Conservation (phyloP, 2,329 filamentous ascomycete genomes). For the Metarhizium rileyi region DNA sequence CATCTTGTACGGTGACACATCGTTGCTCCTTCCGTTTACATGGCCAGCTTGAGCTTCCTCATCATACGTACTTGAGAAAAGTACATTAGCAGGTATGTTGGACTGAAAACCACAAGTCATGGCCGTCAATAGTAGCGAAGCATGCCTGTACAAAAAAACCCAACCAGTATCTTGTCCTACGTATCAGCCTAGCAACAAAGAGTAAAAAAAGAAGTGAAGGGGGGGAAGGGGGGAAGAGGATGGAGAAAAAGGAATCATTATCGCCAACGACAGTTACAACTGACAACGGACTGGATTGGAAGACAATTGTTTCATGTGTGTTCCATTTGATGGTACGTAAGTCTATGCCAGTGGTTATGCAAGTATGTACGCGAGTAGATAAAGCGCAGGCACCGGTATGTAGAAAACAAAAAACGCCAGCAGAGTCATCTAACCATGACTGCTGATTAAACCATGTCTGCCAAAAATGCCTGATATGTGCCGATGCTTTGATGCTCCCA, state of each 20-base stretch:
- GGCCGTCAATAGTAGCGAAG: too few species aligned
- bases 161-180: too few species aligned
- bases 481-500: background rate
- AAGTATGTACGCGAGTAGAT: background rate
- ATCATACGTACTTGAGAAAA: too few species aligned
- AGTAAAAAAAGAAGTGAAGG: too few species aligned
- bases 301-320: too few species aligned
- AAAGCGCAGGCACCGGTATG: background rate
- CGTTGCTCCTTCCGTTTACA: slow-evolving; percentile 7
- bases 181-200: too few species aligned
- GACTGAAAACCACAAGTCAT: background rate
- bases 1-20: background rate
- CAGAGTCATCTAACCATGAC: slow-evolving; percentile 2
- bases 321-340: too few species aligned
- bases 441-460: background rate
- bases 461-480: slow-evolving; percentile 1
- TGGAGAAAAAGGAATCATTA: too few species aligned
- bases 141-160: background rate
- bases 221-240: too few species aligned
- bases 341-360: too few species aligned
- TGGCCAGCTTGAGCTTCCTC: background rate
- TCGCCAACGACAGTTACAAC: background rate
- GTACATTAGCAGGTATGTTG: too few species aligned
- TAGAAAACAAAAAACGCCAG: background rate
- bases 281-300: too few species aligned